Percentiles rank a stretch among this genome's conserved stretches.
Evolutionary conservation across 75 land plant genomes (phyloP).

Genomic region (Sequoia sempervirens): DNA sequence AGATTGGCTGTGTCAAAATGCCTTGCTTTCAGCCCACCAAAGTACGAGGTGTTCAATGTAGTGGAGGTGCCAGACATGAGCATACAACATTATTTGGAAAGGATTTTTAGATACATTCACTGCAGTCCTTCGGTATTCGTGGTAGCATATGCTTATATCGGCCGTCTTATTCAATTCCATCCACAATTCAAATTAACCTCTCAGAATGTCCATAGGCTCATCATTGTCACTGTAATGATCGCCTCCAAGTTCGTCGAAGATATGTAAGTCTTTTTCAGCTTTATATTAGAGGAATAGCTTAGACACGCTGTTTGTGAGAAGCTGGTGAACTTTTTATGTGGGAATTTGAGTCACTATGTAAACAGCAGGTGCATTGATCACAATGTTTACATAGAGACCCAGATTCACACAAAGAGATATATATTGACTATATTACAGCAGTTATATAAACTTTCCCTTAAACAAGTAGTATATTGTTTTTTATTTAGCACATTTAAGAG

Average conservation of each 20-base stretch:
- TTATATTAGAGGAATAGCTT: too few species aligned
- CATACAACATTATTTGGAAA: conserved; percentile 55
- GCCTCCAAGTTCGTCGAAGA: conserved; percentile 77
- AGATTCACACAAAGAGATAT: too few species aligned
- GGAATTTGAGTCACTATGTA: background rate
- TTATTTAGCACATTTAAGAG: too few species aligned
- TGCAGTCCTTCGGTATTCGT: conserved; percentile 61
- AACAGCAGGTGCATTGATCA: background rate
- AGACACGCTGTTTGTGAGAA: too few species aligned
- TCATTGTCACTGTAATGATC: conserved; percentile 67
- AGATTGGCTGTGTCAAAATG: conserved; percentile 16
- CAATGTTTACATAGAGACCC: too few species aligned
- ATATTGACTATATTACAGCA: too few species aligned
- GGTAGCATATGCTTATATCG: conserved; percentile 71
- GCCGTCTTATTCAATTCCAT: conserved; percentile 47
- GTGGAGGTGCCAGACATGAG: conserved; percentile 48
- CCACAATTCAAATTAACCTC: conserved; percentile 36
- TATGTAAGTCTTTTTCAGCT: conserved; percentile 34
- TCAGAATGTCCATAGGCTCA: conserved; percentile 65
- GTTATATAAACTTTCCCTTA: too few species aligned
- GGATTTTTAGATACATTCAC: conserved; percentile 59
- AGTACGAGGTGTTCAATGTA: conserved; percentile 32
- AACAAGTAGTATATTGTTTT: too few species aligned
- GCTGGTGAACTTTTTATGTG: too few species aligned
- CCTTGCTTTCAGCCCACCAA: background rate